Evolutionary conservation across 2,329 filamentous ascomycete species (phyloP), one percentile per base, ranked within the genome.

Genomic region (Aplosporella prunicola): DNA sequence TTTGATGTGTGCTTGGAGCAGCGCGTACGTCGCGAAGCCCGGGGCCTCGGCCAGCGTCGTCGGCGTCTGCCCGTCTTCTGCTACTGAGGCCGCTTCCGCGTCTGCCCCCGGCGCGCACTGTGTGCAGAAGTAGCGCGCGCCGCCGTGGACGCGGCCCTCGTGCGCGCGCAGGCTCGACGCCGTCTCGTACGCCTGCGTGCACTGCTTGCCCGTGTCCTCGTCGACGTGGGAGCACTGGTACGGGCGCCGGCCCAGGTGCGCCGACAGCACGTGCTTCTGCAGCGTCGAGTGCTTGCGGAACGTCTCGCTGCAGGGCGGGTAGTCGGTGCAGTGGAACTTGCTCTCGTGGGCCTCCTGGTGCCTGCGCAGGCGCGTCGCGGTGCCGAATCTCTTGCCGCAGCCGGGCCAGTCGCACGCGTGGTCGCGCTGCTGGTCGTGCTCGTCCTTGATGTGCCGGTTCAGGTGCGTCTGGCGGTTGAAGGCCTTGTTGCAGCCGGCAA

Each of bases 231-330:
- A 65, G 57, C 89, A 96, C 5, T 70, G 68, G 51, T 78, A 93
- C 0, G 84, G 77, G 30, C 80, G 76, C 42, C 80, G 61, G 18
- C 79, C 68, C 25, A 89, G 64, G 57, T 96, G 89, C 9, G 78
- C 80, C 8, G 76, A 74, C 37, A 80, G 76, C 45, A 94, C 74
- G 55, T 96, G 89, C 35, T 82, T 79, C 55, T 88, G 78, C 11
- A 95, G 69, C 0, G 87, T 93, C 46, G 86, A 78, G 55, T 86
- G 81, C 60, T 94, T 95, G 43, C 89, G 76, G 58, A 95, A 96
- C 14, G 76, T 77, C 60, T 85, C 74, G 13, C 74, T 72, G 60
- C 87, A 94, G 1, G 72, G 75, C 2, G 73, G 70, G 47, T 76
- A 80, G 22, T 76, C 79, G 15, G 72, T 76, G 53, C 87, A 94